Conservation (phyloP, 1,284 basidiomycete genomes). For the Austropuccinia psidii region DNA sequence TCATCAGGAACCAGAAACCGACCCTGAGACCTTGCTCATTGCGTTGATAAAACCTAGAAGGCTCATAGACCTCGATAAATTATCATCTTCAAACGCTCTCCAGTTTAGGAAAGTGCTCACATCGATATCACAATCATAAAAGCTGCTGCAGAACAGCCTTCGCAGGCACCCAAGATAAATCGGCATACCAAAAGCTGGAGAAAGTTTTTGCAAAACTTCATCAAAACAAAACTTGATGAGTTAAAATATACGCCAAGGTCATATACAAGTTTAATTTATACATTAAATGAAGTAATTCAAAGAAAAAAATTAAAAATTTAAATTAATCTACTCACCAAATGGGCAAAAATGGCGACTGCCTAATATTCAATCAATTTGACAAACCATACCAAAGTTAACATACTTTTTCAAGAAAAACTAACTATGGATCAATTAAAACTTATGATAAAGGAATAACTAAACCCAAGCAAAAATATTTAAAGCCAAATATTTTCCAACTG, state of each 20-base stretch:
- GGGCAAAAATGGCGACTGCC: background rate
- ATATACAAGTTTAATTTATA: no score
- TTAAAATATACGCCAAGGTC: background rate
- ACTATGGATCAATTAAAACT: background rate
- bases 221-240: background rate
- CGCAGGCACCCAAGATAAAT: background rate
- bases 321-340: background rate
- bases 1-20: background rate
- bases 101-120: background rate
- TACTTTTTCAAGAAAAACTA: background rate
- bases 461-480: background rate
- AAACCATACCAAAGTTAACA: background rate
- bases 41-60: background rate
- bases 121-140: background rate
- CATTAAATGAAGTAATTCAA: no score
- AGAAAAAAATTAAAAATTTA: background rate
- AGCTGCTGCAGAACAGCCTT: background rate
- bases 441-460: background rate
- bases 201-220: slow-evolving; percentile 3
- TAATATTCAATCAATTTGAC: no score
- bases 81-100: background rate
- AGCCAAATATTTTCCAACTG: background rate
- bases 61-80: background rate
- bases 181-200: background rate
- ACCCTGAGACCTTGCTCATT: background rate